Base-by-base conservation (phyloP, 2,329 filamentous ascomycete species). In the Xylariaceae sp. region DNA sequence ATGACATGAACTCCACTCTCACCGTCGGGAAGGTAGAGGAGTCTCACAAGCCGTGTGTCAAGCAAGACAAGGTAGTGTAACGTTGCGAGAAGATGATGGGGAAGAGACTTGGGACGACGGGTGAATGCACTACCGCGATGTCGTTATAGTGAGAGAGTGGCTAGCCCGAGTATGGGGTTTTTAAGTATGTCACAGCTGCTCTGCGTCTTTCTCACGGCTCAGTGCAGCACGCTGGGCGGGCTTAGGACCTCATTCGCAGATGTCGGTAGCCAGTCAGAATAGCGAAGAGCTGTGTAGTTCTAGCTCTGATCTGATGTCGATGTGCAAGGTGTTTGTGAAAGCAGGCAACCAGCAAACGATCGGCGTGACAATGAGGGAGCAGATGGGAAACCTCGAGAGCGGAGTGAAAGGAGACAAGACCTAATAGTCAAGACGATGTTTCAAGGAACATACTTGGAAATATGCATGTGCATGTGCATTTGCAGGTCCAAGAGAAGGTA, bases 1-100 rank as follows among this genome's bases (percentile, higher is more conserved):
- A 70, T 67, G 65, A 75, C 74, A 73, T 59, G 71, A 71, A 73
- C 73, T 68, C 69, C 67, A 74, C 71, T 69, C 71, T 71, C 68
- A 71, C 71, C 67, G 63, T 72, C 68, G 67, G 68, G 66, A 66
- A 66, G 65, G 65, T 65, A 59, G 61, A 62, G 60, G 64, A 62
- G 71, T 73, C 65, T 69, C 71, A 73, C 72, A 66, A 65, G 64
- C 60, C 64, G 62, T 53, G 66, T 62, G 67, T 64, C 63, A 66
- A 55, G 61, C 64, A 66, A 60, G 61, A 64, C 60, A 66, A 63
- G 60, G 58, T 64, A 61, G 69, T 67, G 67, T 65, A 67, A 67
- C 67, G 56, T 61, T 37, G 33, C 33, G 28, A 51, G 57, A 51
- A 53, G 55, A 60, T 19, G 33, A 51, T 26, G 39, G 47, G 19